Evolutionary conservation across 352 stramenopile species (phyloP).

Genomic region (Phytophthora kernoviae): DNA sequence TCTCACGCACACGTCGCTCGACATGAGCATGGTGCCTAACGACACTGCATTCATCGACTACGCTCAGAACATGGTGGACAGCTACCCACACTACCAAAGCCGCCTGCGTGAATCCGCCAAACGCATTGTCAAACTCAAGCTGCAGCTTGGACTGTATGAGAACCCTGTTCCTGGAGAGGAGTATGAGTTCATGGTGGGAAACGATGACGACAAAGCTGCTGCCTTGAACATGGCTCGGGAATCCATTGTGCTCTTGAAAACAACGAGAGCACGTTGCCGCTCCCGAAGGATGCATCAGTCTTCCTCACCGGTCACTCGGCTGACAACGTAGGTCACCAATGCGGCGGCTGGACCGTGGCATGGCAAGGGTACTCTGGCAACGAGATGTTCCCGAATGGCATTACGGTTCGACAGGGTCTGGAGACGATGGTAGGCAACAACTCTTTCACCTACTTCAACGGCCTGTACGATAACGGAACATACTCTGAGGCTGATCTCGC

Average conservation of each 20-base stretch:
- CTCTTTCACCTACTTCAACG: conserved; percentile 55
- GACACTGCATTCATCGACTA: conserved; percentile 52
- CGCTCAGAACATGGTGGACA: conserved; percentile 42
- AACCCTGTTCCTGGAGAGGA: conserved; percentile 51
- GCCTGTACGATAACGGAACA: conserved; percentile 52
- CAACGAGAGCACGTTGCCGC: conserved; percentile 48
- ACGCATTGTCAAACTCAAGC: conserved; percentile 72
- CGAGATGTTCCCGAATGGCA: conserved; percentile 53
- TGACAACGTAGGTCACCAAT: conserved; percentile 66
- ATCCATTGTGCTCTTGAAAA: conserved; percentile 85
- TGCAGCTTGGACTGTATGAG: conserved; percentile 69
- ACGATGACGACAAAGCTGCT: conserved; percentile 44
- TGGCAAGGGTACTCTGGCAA: conserved; percentile 83
- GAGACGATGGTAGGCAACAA: conserved; percentile 30
- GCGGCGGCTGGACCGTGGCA: conserved; percentile 75
- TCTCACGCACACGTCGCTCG: conserved; percentile 80
- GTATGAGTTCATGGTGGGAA: conserved; percentile 41
- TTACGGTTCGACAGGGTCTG: conserved; percentile 54
- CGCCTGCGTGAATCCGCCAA: conserved; percentile 58
- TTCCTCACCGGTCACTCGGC: conserved; percentile 68
- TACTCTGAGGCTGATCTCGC: conserved; percentile 49
- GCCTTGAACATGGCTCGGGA: conserved; percentile 70
- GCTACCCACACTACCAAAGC: conserved; percentile 31
- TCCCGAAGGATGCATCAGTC: conserved; percentile 34
- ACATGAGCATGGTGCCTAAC: conserved; percentile 90